Evolutionary conservation across 352 stramenopile species (phyloP).

Genomic region (Blastocystis sp.): DNA sequence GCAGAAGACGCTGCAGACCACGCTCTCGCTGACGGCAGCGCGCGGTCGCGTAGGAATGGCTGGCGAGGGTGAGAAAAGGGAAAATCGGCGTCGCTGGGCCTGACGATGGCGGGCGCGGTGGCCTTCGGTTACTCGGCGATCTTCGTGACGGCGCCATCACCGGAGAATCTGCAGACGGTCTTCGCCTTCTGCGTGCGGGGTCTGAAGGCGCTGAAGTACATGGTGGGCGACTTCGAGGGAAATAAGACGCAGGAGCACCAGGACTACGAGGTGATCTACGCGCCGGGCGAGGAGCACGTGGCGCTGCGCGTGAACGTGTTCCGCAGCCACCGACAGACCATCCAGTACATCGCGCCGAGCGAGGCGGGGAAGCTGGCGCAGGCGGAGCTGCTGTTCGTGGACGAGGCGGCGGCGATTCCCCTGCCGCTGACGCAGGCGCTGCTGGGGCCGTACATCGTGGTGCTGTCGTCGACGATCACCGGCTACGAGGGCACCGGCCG

Average conservation of each 20-base stretch:
- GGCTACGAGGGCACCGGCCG: conserved; percentile 97
- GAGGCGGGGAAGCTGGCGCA: conserved; percentile 88
- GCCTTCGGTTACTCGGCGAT: conserved; percentile 82
- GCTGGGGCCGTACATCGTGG: conserved; percentile 87
- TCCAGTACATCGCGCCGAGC: conserved; percentile 86
- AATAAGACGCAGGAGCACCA: conserved; percentile 78
- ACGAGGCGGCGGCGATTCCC: conserved; percentile 98
- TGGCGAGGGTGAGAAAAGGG: conserved; percentile 66
- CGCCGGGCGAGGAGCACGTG: conserved; percentile 60
- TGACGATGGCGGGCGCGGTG: conserved; percentile 75
- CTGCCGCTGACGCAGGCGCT: conserved; percentile 88
- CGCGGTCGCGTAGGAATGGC: conserved; percentile 63
- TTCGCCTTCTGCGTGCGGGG: conserved; percentile 96
- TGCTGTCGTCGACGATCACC: conserved; percentile 96
- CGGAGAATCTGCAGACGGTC: conserved; percentile 92
- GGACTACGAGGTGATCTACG: conserved; percentile 81
- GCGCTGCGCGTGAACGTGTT: conserved; percentile 92
- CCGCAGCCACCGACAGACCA: conserved; percentile 84
- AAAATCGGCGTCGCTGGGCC: conserved; percentile 92
- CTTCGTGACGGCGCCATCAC: conserved; percentile 90
- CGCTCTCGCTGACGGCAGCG: conserved; percentile 84
- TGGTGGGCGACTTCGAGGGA: not conserved
- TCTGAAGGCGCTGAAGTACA: conserved; percentile 76
- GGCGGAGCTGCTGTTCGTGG: conserved; percentile 90
- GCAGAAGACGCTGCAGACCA: conserved; percentile 83